Evolutionary conservation across 371 early-diverging fungal genomes (phyloP).

Genomic region (Lichtheimia hyalospora): DNA sequence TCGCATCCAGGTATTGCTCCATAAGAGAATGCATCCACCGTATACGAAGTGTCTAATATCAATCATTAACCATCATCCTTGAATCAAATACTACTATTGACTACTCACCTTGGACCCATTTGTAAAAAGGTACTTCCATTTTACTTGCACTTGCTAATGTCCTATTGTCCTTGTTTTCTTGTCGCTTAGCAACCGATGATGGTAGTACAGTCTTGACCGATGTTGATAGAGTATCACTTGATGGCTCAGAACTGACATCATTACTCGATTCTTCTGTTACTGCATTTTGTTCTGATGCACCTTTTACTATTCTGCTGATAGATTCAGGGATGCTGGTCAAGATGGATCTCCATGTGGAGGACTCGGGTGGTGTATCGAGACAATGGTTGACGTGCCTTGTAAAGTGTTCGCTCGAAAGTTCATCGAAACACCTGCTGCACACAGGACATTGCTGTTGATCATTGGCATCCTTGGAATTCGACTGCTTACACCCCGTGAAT

Average conservation of each 20-base stretch:
- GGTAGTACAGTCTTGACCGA: not conserved
- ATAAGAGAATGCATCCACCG: constrained; percentile 89
- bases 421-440: not conserved
- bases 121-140: constrained; percentile 2
- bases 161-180: no score
- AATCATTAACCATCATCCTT: not conserved
- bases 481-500: not conserved
- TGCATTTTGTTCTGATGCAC: no score
- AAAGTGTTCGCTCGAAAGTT: not conserved
- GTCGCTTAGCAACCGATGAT: not conserved
- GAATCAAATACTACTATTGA: not conserved
- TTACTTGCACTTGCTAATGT: no score
- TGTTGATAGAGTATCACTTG: no score
- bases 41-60: constrained; percentile 68
- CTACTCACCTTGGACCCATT: constrained; percentile 10
- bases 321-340: no score
- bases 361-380: not conserved
- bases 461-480: not conserved
- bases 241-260: no score
- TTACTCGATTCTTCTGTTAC: no score
- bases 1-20: constrained; percentile 35
- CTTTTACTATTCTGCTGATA: no score
- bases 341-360: no score
- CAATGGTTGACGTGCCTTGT: constrained; percentile 1
- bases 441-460: not conserved